These are phyloP conservation scores for Rhizopus delemar DNA, from an alignment of 371 early-diverging fungal species.

Conservation along the genomic window DNA sequence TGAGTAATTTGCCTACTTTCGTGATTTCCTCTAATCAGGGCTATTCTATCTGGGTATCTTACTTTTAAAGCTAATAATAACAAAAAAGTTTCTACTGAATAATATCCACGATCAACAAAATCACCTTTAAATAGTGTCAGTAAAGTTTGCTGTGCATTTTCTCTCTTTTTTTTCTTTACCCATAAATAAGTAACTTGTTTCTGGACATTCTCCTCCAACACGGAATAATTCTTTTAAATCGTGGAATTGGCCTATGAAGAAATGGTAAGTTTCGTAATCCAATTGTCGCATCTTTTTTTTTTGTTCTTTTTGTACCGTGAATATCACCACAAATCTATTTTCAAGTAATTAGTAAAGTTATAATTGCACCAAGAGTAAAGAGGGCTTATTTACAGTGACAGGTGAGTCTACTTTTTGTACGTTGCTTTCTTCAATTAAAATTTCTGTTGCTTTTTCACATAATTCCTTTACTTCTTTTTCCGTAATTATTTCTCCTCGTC, in stretches of 20 bases:
- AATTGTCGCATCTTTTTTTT: neutral
- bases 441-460: conserved; percentile 92
- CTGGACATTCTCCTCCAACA: conserved; percentile 95
- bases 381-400: conserved; percentile 76
- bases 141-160: neutral
- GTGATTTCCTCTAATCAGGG: conserved; percentile 98
- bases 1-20: conserved; percentile 98
- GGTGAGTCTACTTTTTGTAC: conserved; percentile 96
- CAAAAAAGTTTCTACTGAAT: conserved; percentile 98
- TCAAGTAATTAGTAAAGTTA: neutral
- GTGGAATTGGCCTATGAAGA: conserved; percentile 82
- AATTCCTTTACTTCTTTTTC: conserved; percentile 92
- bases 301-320: conserved; percentile 62
- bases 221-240: conserved; percentile 95
- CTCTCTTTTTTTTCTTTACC: conserved; percentile 51
- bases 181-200: conserved; percentile 97
- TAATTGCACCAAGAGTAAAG: conserved; percentile 1
- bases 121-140: conserved; percentile 68
- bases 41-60: conserved; percentile 93
- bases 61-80: conserved; percentile 97
- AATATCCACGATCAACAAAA: conserved; percentile 99
- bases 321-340: conserved; percentile 96
- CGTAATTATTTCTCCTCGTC: conserved; percentile 87
- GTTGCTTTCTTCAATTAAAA: conserved; percentile 93
- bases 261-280: conserved; percentile 2